Percentiles rank a stretch among this genome's conserved stretches.
phyloP scores from a whole-genome alignment of 1,284 basidiomycete species.

The Testicularia cyperi region DNA sequence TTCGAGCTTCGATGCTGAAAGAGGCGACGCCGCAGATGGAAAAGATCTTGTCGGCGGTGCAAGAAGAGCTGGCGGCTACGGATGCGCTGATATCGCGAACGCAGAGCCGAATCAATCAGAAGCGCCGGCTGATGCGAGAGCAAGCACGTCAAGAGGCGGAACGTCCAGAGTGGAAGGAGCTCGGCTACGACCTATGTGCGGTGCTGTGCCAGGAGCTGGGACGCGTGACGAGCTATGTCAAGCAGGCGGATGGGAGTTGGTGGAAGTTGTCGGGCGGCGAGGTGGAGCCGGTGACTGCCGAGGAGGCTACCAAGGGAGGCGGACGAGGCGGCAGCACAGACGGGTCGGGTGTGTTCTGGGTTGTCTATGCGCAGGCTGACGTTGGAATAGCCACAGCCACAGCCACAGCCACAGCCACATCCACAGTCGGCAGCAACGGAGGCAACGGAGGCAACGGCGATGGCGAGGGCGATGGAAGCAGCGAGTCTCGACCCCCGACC shows the following conservation, averaged over 20 bases:
- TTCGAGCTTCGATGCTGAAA: slow-evolving; percentile 9
- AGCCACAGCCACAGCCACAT: too few species aligned
- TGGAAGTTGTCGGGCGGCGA: slow-evolving; percentile 15
- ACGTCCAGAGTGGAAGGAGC: slow-evolving; percentile 27
- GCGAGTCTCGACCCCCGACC: not conserved
- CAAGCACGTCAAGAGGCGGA: slow-evolving; percentile 18
- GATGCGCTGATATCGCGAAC: slow-evolving; percentile 16
- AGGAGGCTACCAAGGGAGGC: slow-evolving; percentile 22
- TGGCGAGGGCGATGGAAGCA: not conserved
- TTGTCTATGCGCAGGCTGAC: slow-evolving; percentile 18
- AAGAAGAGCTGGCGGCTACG: slow-evolving; percentile 14
- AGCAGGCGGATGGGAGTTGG: slow-evolving; percentile 21
- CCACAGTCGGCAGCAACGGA: too few species aligned
- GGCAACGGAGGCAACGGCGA: not conserved
- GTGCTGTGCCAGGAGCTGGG: slow-evolving; percentile 22
- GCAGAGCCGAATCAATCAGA: slow-evolving; percentile 13
- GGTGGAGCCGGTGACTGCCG: slow-evolving; percentile 3
- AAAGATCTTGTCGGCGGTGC: slow-evolving; percentile 13
- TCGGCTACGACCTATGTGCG: slow-evolving; percentile 28
- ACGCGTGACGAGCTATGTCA: slow-evolving; percentile 11
- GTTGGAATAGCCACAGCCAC: too few species aligned
- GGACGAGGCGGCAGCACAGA: slow-evolving; percentile 9
- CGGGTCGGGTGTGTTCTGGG: slow-evolving; percentile 26
- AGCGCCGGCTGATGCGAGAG: slow-evolving; percentile 9
- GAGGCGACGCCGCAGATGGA: slow-evolving; percentile 24